Base-by-base conservation (phyloP, 106 monocot species). In the Chionographis japonica region DNA sequence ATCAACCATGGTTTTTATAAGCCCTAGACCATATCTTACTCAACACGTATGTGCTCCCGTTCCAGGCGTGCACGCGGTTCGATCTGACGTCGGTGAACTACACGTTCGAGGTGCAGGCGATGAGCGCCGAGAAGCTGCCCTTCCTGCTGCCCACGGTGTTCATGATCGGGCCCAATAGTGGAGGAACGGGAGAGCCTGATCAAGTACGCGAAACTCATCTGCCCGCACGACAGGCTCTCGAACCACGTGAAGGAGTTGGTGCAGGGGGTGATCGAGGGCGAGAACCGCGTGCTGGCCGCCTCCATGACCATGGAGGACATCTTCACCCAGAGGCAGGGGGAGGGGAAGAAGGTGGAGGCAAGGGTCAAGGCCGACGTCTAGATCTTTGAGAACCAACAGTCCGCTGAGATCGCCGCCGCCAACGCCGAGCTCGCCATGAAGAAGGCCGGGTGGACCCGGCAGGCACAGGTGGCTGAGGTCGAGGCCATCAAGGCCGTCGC, bases 241-340 rank as follows among this genome's bases (percentile, higher is more conserved):
- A 37, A 71, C 59, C 70, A 77, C 15, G 77, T 71, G 16, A 70
- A 71, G 16, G 70, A 77, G 27, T 58, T 77, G 20, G 77, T 77
- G 2, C 46, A 66, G 58, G 77, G 77, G 1, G 71, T 77, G 20
- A 71, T 77, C 55, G 71, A 77, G 46, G 77, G 77, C 6, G 77
- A 77, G 65, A 77, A 71, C 4, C 36, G 71, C 12, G 71, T 77
- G 2, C 64, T 77, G 11, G 77, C 71, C 4, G 77, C 77, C 2
- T 64, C 77, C 15, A 77, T 77, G 77, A 77, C 77, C 51, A 77
- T 77, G 77, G 77, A 77, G 65, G 58, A 70, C 43, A 70, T 77
- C 54, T 77, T 77, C 54, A 73, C 52, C 43, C 60, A 79, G 72
- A 67, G 73, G 55, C 51, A 68, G 54, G 79, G 79, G 20, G 79